Base-by-base conservation (phyloP, 2,329 filamentous ascomycete species). In the Endothia cerciana region DNA sequence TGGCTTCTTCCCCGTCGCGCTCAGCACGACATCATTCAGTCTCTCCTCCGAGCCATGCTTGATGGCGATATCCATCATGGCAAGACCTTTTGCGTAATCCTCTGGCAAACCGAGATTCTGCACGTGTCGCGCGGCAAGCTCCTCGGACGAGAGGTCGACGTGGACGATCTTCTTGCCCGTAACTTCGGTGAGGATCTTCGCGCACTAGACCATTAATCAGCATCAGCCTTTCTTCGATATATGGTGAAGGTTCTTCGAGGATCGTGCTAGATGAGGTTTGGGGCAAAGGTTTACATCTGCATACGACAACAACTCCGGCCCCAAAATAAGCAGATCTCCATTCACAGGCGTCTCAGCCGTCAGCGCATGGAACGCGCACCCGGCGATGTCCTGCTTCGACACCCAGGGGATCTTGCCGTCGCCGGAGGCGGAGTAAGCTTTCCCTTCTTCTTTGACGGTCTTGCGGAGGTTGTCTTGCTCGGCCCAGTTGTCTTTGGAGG, bases 381-480 rank as follows among this genome's bases (percentile, higher is more conserved):
- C 77, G 0, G 82, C 81, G 60, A 85, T 82, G 64, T 85, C 82
- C 36, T 77, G 72, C 6, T 78, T 77, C 17, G 78, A 78, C 5
- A 85, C 74, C 71, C 81, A 83, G 0, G 81, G 80, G n/a, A 83
- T 74, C 67, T 75, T 78, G 28, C 82, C 83, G 8, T 77, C 67
- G 2, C 75, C 77, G 0, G 78, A 76, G 0, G 81, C 81, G 7
- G 81, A 80, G 68, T 80, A 79, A 17, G 84, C 74, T 57, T 72
- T 77, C 69, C 75, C 74, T 61, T 81, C 75, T 5, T 78, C 72
- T 33, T 71, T 75, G 67, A 84, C 79, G 3, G 73, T 57, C 4
- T 65, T 57, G 13, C 69, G 41, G 43, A 77, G 73, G 22, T 38
- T 59, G 0, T 51, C 38, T 43, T 74, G 68, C 63, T 78, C 74